These are phyloP conservation scores for Lactarius tabidus DNA, from an alignment of 768 basidiomycete genomes.

Conservation along the genomic window DNA sequence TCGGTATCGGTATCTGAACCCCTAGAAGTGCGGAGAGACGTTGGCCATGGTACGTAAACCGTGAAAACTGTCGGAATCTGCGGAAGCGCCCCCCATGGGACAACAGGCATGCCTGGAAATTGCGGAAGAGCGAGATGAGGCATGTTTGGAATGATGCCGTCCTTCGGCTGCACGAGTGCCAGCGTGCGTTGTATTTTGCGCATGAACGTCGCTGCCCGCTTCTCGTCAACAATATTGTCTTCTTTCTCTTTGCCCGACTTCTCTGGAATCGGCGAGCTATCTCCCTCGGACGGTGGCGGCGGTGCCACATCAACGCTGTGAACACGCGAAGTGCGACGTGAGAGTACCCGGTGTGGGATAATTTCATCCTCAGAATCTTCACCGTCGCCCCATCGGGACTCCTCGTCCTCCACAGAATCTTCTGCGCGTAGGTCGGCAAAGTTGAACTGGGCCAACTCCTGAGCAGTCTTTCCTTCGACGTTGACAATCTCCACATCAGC, in stretches of 20 bases:
- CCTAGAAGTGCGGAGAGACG: slow-evolving; percentile 52
- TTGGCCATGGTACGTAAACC: slow-evolving; percentile 65
- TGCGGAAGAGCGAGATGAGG: slow-evolving; percentile 40
- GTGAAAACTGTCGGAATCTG: slow-evolving; percentile 78
- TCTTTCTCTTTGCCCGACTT: slow-evolving; percentile 23
- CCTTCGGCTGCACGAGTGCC: slow-evolving; percentile 52
- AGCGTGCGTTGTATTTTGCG: slow-evolving; percentile 75
- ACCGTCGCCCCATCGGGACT: slow-evolving; percentile 64
- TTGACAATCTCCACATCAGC: slow-evolving; percentile 78
- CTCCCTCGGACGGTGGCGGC: slow-evolving; percentile 14
- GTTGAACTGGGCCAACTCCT: slow-evolving; percentile 50
- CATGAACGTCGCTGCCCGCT: slow-evolving; percentile 46
- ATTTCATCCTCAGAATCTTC: slow-evolving; percentile 55
- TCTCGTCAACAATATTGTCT: slow-evolving; percentile 30
- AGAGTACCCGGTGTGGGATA: slow-evolving; percentile 16
- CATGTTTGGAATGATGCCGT: slow-evolving; percentile 54
- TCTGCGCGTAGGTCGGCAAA: slow-evolving; percentile 39
- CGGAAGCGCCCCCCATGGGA: slow-evolving; percentile 45
- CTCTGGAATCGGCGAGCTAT: neutral
- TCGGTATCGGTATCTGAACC: slow-evolving; percentile 30
- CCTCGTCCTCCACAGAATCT: slow-evolving; percentile 40
- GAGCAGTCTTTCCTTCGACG: slow-evolving; percentile 62
- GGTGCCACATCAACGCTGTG: slow-evolving; percentile 13
- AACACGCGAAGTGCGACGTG: slow-evolving; percentile 16
- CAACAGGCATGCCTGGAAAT: slow-evolving; percentile 48